Evolutionary conservation across 2,329 filamentous ascomycete genomes (phyloP).

Genomic region (Sphaerulina populicola): DNA sequence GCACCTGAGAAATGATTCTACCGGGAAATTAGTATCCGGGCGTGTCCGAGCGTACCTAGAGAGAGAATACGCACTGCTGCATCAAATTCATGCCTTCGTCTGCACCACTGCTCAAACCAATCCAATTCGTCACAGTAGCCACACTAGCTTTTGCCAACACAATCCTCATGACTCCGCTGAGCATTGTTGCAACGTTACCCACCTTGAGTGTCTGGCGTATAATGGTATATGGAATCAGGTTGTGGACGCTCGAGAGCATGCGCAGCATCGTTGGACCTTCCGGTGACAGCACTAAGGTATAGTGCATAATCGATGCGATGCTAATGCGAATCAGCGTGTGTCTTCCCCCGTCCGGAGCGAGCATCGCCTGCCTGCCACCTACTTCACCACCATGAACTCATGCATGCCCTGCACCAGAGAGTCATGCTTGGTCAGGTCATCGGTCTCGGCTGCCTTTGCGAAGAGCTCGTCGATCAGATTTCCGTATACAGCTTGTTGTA

Average conservation of each 20-base stretch:
- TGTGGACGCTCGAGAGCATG: constrained; percentile 61
- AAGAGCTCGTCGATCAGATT: constrained; percentile 58
- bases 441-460: constrained; percentile 51
- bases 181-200: constrained; percentile 74
- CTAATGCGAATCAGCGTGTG: constrained; percentile 35
- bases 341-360: background rate
- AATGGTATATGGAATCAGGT: constrained; percentile 61
- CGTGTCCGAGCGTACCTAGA: background rate
- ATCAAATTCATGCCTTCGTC: constrained; percentile 75
- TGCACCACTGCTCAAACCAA: constrained; percentile 61
- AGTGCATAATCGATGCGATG: constrained; percentile 65
- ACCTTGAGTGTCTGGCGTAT: constrained; percentile 65
- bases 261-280: constrained; percentile 67
- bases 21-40: constrained; percentile 1
- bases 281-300: constrained; percentile 62
- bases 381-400: constrained; percentile 65
- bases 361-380: constrained; percentile 27
- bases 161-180: constrained; percentile 63
- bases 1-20: constrained; percentile 64
- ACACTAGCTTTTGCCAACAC: constrained; percentile 71
- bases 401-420: constrained; percentile 55
- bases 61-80: constrained; percentile 44
- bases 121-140: constrained; percentile 67
- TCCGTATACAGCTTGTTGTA: constrained; percentile 61
- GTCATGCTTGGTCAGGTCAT: constrained; percentile 57